Evolutionary conservation across 1,139 yeast genomes (phyloP).

Genomic region (Debaryomycetaceae sp.): DNA sequence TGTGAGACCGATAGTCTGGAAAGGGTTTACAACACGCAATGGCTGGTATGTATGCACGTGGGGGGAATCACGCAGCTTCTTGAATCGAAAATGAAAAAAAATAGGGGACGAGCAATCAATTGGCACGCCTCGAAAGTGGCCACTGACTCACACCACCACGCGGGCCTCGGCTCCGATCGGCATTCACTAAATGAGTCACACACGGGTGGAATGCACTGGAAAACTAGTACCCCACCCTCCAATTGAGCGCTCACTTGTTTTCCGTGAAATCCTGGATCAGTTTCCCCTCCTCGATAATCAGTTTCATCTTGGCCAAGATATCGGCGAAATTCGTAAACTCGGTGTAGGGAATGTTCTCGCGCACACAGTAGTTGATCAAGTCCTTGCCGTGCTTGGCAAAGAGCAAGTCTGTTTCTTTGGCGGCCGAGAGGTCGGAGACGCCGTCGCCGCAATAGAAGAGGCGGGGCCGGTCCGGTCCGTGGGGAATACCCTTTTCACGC

Average conservation of each 20-base stretch:
- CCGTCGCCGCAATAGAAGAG: constrained; percentile 96
- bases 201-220: too few relatives aligned
- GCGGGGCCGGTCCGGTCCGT: constrained; percentile 5
- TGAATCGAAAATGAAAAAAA: too few relatives aligned
- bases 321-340: constrained; percentile 71
- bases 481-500: constrained; percentile 25
- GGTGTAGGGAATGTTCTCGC: constrained; percentile 73
- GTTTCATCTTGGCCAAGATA: constrained; percentile 38
- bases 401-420: constrained; percentile 83
- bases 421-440: constrained; percentile 89
- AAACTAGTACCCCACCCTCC: not conserved
- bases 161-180: too few relatives aligned
- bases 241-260: constrained; percentile 9
- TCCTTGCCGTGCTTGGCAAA: constrained; percentile 93
- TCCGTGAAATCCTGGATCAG: constrained; percentile 18
- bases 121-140: too few relatives aligned
- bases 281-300: constrained; percentile 19
- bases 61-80: too few relatives aligned
- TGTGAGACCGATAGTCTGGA: too few relatives aligned
- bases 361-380: constrained; percentile 69
- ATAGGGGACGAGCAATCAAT: too few relatives aligned
- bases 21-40: too few relatives aligned
- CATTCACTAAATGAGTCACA: too few relatives aligned
- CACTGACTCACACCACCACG: too few relatives aligned
- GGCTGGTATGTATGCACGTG: too few relatives aligned